Base-by-base conservation (phyloP, 371 early-diverging fungal genomes). In the Mortierella sp. region DNA sequence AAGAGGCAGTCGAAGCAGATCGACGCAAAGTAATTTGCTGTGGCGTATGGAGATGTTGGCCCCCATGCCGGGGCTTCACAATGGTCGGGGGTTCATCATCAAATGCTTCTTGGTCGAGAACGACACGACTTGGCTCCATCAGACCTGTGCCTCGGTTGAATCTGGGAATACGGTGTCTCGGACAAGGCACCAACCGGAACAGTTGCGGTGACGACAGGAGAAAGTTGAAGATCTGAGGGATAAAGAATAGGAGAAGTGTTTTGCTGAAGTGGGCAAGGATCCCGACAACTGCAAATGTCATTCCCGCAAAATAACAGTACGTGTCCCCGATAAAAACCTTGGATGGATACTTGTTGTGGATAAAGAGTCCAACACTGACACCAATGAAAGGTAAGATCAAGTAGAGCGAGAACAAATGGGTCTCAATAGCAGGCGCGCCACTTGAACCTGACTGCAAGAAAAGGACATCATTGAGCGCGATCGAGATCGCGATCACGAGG, bases 251-350 rank as follows among this genome's bases (percentile, higher is more conserved):
- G 50, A 99, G 72, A 59, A 99, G 79, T 0, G 98, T 98, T 74
- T 98, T 97, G 51, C 93, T 91, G 74, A 96, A 95, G 63, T 97
- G 97, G 9, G 97, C 95, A 37, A 97, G 79, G 66, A 99, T 94
- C 0, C 97, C 98, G 9, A 96, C 94, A 2, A 97, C 97, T 0
- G 98, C 97, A 82, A 99, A 91, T 0, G 95, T 92, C 96, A 98
- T 98, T n/a, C 99, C 99, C 2, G 97, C 94, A 89, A 98, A 98
- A 77, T 99, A 99, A 77, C 96, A 94, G 73, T 90, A 98, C 0
- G 98, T 97, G 80, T 99, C 99, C 30, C 99, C 99, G n/a, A 97
- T 96, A 89, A 99, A 99, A 12, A 95, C 90, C 18, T 84, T 81
- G 0, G 99, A 94, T 7, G 99, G 99, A 57, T 87, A 96, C 94